Conservation (phyloP, 768 basidiomycete genomes). For the Fibroporia radiculosa region DNA sequence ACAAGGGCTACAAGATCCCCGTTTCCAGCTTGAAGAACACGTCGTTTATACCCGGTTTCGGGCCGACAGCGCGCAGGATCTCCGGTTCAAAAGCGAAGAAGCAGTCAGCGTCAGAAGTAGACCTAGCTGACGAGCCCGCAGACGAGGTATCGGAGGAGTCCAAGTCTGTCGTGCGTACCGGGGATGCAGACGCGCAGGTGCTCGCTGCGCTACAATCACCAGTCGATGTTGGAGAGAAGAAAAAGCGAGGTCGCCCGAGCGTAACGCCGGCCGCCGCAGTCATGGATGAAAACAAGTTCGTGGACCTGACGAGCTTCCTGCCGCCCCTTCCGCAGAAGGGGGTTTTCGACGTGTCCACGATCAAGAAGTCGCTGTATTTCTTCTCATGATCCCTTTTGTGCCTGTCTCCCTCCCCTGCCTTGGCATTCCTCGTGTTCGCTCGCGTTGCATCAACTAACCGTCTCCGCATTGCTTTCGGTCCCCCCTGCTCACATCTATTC, state of each 20-base stretch:
- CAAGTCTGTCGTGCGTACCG: not conserved
- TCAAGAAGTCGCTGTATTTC: constrained; percentile 84
- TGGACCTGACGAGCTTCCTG: constrained; percentile 65
- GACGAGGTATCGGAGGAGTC: not conserved
- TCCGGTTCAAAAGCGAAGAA: no score
- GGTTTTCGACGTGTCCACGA: constrained; percentile 72
- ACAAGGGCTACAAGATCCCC: constrained; percentile 65
- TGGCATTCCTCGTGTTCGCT: not conserved
- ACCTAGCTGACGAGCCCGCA: constrained; percentile 6
- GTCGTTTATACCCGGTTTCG: no score
- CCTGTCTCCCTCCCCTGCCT: not conserved
- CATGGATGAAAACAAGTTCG: constrained; percentile 41
- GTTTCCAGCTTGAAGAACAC: constrained; percentile 36
- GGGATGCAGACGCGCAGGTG: constrained; percentile 12
- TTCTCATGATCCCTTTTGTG: constrained; percentile 58
- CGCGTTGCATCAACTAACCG: not conserved
- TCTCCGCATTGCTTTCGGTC: not conserved
- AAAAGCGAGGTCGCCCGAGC: not conserved
- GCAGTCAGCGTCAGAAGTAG: no score
- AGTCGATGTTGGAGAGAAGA: not conserved
- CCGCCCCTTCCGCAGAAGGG: constrained; percentile 84
- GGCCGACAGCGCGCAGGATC: no score
- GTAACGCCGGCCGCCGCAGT: not conserved
- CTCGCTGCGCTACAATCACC: not conserved
- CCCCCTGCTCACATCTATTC: not conserved